Percentiles rank a stretch among this genome's conserved stretches.
These are phyloP conservation scores for Chrysanthemum makinoi DNA, from an alignment of 129 eudicot species.

Conservation along the genomic window DNA sequence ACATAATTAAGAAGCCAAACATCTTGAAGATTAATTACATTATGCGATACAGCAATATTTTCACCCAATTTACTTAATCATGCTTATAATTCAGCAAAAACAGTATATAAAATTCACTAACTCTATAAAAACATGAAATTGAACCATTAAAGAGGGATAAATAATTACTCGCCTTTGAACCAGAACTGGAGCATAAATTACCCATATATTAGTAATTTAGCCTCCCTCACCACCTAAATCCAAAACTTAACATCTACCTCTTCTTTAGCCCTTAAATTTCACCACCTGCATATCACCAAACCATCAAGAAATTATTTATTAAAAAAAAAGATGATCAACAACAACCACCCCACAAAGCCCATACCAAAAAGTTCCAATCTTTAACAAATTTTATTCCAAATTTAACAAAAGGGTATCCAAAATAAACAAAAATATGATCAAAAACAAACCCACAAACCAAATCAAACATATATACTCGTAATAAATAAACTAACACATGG, in stretches of 20 bases:
- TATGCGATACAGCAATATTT: background rate
- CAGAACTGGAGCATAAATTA: conserved; percentile 65
- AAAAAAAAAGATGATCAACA: conserved; percentile 26
- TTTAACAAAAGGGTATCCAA: conserved; percentile 24
- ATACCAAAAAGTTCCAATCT: conserved; percentile 20
- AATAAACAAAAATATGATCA: background rate
- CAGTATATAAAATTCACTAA: background rate
- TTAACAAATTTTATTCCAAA: conserved; percentile 11
- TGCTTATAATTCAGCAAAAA: conserved; percentile 2
- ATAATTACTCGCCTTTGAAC: conserved; percentile 44
- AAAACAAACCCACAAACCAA: too few species aligned
- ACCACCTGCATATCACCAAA: conserved; percentile 35
- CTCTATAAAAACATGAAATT: conserved; percentile 17
- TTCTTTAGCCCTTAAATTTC: conserved; percentile 30
- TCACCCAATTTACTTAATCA: conserved; percentile 14
- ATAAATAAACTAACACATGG: background rate
- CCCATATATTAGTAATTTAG: conserved; percentile 57
- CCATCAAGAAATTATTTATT: conserved; percentile 25
- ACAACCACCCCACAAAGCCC: conserved; percentile 24
- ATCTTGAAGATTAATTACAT: background rate
- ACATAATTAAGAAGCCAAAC: background rate
- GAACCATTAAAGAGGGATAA: background rate
- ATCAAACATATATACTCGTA: too few species aligned
- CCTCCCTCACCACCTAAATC: conserved; percentile 47
- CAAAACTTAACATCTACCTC: conserved; percentile 52